A percentile compares a stretch with the other conserved stretches of the same genome.
These are phyloP conservation scores for Tetrapisispora arboricola DNA, from an alignment of 805 yeast species.

Conservation along the genomic window DNA sequence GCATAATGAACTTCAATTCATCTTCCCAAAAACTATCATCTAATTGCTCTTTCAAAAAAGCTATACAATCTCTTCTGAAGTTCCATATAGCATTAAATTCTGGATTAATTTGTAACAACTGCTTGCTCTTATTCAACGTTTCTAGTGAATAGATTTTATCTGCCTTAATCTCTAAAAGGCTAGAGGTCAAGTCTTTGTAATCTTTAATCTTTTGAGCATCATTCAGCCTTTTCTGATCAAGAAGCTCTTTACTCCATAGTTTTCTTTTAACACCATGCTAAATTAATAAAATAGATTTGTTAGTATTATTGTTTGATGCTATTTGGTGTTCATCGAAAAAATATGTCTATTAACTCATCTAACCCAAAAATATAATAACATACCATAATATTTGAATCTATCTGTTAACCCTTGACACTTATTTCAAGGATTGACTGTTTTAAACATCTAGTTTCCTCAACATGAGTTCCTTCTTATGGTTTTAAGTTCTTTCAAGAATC, in stretches of 20 bases:
- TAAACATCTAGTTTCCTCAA: too few species aligned
- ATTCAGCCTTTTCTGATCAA: constrained; percentile 37
- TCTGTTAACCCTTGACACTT: too few species aligned
- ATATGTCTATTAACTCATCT: too few species aligned
- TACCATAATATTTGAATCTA: too few species aligned
- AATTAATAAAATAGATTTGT: background rate
- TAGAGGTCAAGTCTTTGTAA: constrained; percentile 39
- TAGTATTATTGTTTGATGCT: too few species aligned
- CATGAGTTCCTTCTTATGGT: too few species aligned
- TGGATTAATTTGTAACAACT: constrained; percentile 58
- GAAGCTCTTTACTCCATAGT: constrained; percentile 46
- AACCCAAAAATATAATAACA: too few species aligned
- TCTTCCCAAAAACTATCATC: constrained; percentile 30
- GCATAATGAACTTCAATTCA: constrained; percentile 55
- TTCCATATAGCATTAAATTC: constrained; percentile 90
- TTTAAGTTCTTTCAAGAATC: too few species aligned
- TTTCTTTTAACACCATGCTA: constrained; percentile 65
- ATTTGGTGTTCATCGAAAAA: too few species aligned
- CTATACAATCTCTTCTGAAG: constrained; percentile 63
- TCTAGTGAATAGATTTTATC: constrained; percentile 26
- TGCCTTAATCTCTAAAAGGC: constrained; percentile 33
- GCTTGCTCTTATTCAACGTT: constrained; percentile 44
- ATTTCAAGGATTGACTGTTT: too few species aligned
- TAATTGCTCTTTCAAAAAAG: constrained; percentile 13
- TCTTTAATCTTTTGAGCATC: constrained; percentile 53